phyloP scores from a whole-genome alignment of 2,329 filamentous ascomycete species.

The Ophiostoma australiae region DNA sequence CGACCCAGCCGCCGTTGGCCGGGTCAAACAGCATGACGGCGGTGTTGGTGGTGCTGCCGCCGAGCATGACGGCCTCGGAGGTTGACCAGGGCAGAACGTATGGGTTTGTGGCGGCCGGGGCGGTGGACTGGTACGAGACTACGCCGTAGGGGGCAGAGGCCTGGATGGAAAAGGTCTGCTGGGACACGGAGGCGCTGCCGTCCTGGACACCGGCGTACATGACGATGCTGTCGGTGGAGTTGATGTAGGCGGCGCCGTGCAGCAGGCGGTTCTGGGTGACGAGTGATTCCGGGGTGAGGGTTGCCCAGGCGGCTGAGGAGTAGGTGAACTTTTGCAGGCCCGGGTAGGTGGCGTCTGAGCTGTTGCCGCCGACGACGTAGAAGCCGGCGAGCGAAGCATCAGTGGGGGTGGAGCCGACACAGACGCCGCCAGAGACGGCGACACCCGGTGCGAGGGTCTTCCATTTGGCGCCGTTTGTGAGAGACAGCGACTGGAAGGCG shows the following conservation, averaged over 20 bases:
- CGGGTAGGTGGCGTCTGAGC: constrained; percentile 52
- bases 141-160: constrained; percentile 62
- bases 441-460: constrained; percentile 58
- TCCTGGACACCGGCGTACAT: constrained; percentile 74
- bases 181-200: constrained; percentile 53
- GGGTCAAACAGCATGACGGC: constrained; percentile 69
- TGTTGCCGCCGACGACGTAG: constrained; percentile 74
- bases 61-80: constrained; percentile 66
- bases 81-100: constrained; percentile 71
- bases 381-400: constrained; percentile 58
- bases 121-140: constrained; percentile 50
- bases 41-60: constrained; percentile 62
- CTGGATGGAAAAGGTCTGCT: constrained; percentile 69
- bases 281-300: constrained; percentile 40
- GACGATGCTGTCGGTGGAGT: constrained; percentile 64
- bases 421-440: constrained; percentile 68
- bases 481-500: constrained; percentile 67
- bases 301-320: constrained; percentile 50
- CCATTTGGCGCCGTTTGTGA: constrained; percentile 70
- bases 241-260: constrained; percentile 73
- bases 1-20: constrained; percentile 57
- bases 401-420: constrained; percentile 64
- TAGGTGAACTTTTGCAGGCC: constrained; percentile 69
- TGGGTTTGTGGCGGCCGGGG: constrained; percentile 61
- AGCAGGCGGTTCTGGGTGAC: constrained; percentile 65